phyloP scores from a whole-genome alignment of 1,284 basidiomycete species.

The Boletellus dicymbophilus region DNA sequence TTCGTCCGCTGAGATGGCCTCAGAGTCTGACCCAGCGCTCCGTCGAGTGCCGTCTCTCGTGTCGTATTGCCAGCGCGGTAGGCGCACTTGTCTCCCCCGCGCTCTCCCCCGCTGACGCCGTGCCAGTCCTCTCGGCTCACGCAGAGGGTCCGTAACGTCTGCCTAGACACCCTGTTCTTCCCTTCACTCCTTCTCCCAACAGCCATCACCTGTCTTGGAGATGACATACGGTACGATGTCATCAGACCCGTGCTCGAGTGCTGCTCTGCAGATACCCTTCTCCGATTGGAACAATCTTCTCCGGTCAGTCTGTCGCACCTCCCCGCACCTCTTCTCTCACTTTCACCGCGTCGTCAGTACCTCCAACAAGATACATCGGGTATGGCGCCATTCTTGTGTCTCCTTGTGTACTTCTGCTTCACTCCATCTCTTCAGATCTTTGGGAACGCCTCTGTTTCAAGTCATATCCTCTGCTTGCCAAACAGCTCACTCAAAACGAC shows the following conservation, averaged over 20 bases:
- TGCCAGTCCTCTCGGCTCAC: constrained; percentile 52
- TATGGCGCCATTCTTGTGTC: constrained; percentile 30
- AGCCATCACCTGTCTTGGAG: constrained; percentile 62
- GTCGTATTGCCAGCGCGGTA: constrained; percentile 46
- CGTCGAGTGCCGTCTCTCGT: constrained; percentile 49
- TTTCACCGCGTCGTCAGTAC: constrained; percentile 47
- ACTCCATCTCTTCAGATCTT: constrained; percentile 48
- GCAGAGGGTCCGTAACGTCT: constrained; percentile 54
- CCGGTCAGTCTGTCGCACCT: constrained; percentile 50
- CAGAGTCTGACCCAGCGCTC: constrained; percentile 29
- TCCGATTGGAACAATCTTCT: constrained; percentile 64
- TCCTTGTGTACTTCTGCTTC: constrained; percentile 1
- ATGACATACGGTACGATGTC: constrained; percentile 59
- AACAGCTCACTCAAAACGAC: constrained; percentile 31
- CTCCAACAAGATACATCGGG: constrained; percentile 60
- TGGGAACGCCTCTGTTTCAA: constrained; percentile 68
- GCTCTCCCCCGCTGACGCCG: background rate
- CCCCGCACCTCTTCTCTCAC: constrained; percentile 14
- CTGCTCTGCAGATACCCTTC: constrained; percentile 69
- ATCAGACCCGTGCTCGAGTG: constrained; percentile 70
- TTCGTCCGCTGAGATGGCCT: constrained; percentile 19
- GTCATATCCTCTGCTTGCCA: constrained; percentile 53
- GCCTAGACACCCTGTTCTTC: background rate
- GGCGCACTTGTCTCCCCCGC: constrained; percentile 1
- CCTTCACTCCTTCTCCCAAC: constrained; percentile 10